A percentile compares a stretch with the other conserved stretches of the same genome.
Evolutionary conservation across 495 filamentous ascomycete genomes (phyloP).

Genomic region (Hypoxylon perforatum): DNA sequence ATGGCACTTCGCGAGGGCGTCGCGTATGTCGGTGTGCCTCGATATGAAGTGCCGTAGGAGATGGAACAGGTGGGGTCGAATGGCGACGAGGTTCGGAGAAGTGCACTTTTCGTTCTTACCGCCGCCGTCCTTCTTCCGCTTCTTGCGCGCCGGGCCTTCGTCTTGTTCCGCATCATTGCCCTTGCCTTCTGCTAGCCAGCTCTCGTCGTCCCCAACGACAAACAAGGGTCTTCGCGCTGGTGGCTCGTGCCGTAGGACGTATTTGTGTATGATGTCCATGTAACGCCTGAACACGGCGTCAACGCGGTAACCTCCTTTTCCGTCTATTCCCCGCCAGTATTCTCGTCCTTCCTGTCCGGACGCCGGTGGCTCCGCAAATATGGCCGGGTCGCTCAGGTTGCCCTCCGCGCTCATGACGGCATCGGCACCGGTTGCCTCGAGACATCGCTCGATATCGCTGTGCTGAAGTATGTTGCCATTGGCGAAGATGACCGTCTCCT

Average conservation of each 20-base stretch:
- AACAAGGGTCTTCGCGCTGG: conserved; percentile 78
- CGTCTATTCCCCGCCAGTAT: conserved; percentile 86
- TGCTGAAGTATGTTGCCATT: conserved; percentile 93
- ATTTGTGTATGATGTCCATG: conserved; percentile 84
- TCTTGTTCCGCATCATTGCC: conserved; percentile 47
- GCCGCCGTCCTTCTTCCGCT: conserved; percentile 63
- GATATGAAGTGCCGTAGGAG: conserved; percentile 84
- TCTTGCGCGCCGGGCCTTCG: conserved; percentile 65
- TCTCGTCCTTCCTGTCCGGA: conserved; percentile 73
- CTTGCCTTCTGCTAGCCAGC: conserved; percentile 47
- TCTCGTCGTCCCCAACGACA: conserved; percentile 70
- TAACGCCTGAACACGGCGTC: conserved; percentile 90
- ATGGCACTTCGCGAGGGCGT: conserved; percentile 74
- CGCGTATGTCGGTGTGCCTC: conserved; percentile 80
- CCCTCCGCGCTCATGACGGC: conserved; percentile 96
- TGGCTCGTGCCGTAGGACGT: conserved; percentile 71
- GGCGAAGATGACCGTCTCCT: conserved; percentile 91
- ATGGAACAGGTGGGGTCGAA: conserved; percentile 95
- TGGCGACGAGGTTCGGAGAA: conserved; percentile 79
- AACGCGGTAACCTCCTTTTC: conserved; percentile 86
- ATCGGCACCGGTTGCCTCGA: conserved; percentile 88
- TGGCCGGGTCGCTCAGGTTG: conserved; percentile 87
- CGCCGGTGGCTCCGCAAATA: conserved; percentile 77
- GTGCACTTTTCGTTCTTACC: conserved; percentile 58
- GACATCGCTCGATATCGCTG: conserved; percentile 81